Evolutionary conservation across 2,329 filamentous ascomycete genomes (phyloP).

Genomic region (Colletotrichum tanaceti): DNA sequence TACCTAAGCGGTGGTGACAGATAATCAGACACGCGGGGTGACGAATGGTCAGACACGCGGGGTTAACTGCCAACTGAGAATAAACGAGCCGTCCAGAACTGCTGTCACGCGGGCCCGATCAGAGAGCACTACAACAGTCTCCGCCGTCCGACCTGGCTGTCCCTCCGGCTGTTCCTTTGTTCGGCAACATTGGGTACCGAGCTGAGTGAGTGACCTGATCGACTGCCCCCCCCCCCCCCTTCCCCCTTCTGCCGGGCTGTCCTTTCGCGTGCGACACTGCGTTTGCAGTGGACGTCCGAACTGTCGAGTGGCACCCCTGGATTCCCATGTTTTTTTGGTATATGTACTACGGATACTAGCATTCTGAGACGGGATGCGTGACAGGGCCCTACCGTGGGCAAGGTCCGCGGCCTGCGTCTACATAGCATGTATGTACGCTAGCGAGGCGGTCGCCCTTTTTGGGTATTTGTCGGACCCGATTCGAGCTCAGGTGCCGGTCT

Average conservation of each 20-base stretch:
- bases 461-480: background rate
- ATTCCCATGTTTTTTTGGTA: conserved; percentile 22
- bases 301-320: conserved; percentile 16
- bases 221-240: background rate
- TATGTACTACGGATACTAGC: too few relatives aligned
- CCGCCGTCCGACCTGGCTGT: conserved; percentile 11
- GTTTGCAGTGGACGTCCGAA: conserved; percentile 21
- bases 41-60: too few relatives aligned
- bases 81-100: background rate
- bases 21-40: too few relatives aligned
- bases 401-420: background rate
- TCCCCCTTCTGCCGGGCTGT: conserved; percentile 2
- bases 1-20: background rate
- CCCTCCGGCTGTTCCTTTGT: background rate
- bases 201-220: background rate
- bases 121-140: background rate
- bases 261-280: background rate
- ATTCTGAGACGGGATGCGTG: conserved; percentile 29
- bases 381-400: conserved; percentile 25
- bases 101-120: background rate
- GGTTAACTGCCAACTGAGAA: background rate
- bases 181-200: conserved; percentile 10
- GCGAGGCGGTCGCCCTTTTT: background rate
- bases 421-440: too few relatives aligned
- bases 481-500: too few relatives aligned